Percentiles rank a stretch among this genome's conserved stretches.
phyloP scores from a whole-genome alignment of 1,284 basidiomycete genomes.

The Trichosporon coremiiforme region DNA sequence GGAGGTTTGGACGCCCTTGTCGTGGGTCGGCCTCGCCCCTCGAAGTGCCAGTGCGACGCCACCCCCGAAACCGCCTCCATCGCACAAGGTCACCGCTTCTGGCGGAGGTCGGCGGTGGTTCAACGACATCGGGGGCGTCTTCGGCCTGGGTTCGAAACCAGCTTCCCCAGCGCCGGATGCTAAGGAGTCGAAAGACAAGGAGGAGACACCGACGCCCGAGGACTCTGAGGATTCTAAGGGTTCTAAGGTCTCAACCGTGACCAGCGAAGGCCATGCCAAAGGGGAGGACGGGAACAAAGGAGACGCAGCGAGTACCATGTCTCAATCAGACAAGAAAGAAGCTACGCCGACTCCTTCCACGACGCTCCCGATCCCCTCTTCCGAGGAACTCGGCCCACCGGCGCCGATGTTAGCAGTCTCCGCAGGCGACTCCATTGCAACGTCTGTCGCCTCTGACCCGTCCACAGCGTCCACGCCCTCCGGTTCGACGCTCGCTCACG shows the following conservation, averaged over 20 bases:
- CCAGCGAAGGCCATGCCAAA: not conserved
- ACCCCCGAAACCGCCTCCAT: not conserved
- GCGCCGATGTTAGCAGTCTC: not conserved
- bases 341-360: not conserved
- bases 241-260: not conserved
- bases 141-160: constrained; percentile 2
- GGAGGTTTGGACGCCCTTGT: constrained; percentile 14
- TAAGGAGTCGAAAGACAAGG: not conserved
- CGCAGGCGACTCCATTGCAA: not conserved
- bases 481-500: not conserved
- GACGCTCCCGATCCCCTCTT: not conserved
- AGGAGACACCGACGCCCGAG: not conserved
- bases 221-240: too few species aligned
- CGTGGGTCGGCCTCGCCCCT: constrained; percentile 26
- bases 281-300: too few species aligned
- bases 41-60: not conserved
- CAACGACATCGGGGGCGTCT: constrained; percentile 4
- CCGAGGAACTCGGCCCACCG: not conserved
- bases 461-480: not conserved
- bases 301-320: too few species aligned
- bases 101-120: not conserved
- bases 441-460: not conserved
- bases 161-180: not conserved
- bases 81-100: not conserved
- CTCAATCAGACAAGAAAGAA: not conserved